Percentiles rank a stretch among this genome's conserved stretches.
Conservation (phyloP, 768 basidiomycete genomes). For the Erythrobasidium yunnanense region DNA sequence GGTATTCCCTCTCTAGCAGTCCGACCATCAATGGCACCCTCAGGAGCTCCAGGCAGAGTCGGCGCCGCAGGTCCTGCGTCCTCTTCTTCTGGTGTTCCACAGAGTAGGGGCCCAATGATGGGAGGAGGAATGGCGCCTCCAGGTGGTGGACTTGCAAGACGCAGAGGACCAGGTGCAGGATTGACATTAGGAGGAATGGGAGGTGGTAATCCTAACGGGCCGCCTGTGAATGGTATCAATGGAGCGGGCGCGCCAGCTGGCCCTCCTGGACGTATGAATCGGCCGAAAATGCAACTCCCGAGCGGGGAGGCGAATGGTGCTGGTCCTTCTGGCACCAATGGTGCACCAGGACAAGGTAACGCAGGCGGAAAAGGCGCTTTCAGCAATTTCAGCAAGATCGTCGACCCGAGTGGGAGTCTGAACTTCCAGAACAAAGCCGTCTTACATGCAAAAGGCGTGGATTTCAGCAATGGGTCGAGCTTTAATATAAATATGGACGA, state of each 20-base stretch:
- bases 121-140: background rate
- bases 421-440: conserved; percentile 90
- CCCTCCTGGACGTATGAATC: background rate
- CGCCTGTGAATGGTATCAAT: background rate
- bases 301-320: conserved; percentile 3
- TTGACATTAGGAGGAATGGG: conserved; percentile 2
- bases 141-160: background rate
- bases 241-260: background rate
- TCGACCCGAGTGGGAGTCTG: conserved; percentile 90
- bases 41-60: conserved; percentile 2
- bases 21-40: background rate
- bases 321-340: no score
- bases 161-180: conserved; percentile 10
- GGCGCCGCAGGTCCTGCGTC: conserved; percentile 8
- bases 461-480: conserved; percentile 79
- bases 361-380: conserved; percentile 54
- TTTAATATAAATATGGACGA: conserved; percentile 83
- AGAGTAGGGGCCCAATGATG: background rate
- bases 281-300: conserved; percentile 12
- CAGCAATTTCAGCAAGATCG: conserved; percentile 82
- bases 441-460: conserved; percentile 73
- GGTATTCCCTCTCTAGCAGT: background rate
- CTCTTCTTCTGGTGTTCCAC: background rate
- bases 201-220: background rate
- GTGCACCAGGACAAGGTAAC: no score